Base-by-base conservation (phyloP, 257 asterid genomes). In the Nicotiana attenuata region DNA sequence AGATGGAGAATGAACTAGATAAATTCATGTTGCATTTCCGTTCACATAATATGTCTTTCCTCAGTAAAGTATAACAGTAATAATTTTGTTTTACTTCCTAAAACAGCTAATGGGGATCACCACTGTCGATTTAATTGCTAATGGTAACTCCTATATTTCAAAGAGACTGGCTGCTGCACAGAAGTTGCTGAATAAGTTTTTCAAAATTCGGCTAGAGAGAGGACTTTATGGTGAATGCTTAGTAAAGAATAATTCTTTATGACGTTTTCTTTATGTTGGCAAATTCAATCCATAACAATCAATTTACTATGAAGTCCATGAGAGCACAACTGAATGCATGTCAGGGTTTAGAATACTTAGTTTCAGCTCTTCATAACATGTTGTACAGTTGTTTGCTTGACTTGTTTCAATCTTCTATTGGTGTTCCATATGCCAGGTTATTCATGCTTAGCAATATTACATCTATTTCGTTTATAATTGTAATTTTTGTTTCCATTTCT, bases 141-240 rank as follows among this genome's bases (percentile, higher is more conserved):
- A 71, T 78, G 98, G 99, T 56, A 90, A 84, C 75, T 55, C 89
- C 65, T 87, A 80, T 84, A 83, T 92, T 80, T 86, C 93, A 76
- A 57, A 82, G 82, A 91, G 90, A 56, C 88, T 83, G 78, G 84
- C 83, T 82, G 94, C 86, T 52, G 95, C 95, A 80, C 88, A 88
- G 65, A 89, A 92, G 81, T 87, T 93, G 80, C 87, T 94, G 84
- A 88, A 84, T 35, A 93, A 90, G 83, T 90, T 86, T 65, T 92
- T 92, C 83, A 89, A 87, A 87, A 80, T 94, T 83, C 91, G 81
- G 83, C 86, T 96, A 89, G 99, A 97, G 64, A 85, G 95, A 86
- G 99, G 98, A 84, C 82, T 92, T 79, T 96, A 92, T 83, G 99
- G 98, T 84, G 93, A 94, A 86, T 96, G 99, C 83, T 90, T 92